Evolutionary conservation across 495 filamentous ascomycete genomes (phyloP), one percentile per base, ranked within the genome.

Genomic region (Aspergillus mulundensis): DNA sequence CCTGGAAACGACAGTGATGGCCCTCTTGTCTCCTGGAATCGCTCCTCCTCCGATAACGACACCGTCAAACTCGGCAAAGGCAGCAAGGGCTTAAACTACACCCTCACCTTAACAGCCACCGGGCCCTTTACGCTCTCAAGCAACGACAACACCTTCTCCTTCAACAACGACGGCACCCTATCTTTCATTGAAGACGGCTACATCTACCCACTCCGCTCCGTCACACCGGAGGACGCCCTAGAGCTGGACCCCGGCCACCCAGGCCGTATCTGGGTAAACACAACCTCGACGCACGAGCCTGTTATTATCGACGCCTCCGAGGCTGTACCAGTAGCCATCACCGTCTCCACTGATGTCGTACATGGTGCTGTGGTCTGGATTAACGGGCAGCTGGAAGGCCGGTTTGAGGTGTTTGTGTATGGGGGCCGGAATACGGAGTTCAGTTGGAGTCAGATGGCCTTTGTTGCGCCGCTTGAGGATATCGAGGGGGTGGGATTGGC

Each of bases 391-490:
- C 79, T 82, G 48, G 61, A 42, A 16, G 80, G 80, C 0, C 58
- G 80, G 11, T 83, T 83, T 44, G 79, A 83, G 57, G 79, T 81
- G 0, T 79, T 79, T 51, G 72, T 83, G 1, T 83, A 71, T 58
- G 79, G 80, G 1, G 80, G 80, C 7, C 67, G 69, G 57, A 83
- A 83, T 58, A 65, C 57, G 7, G 34, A 70, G 21, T 74, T 77
- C 43, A 79, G 76, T 6, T 83, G 80, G 80, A 79, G 75, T 48
- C 80, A 81, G 59, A 82, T 82, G 80, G 78, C 80, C 10, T 78
- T 83, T 61, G 78, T 83, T 11, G 78, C 80, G 6, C 80, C 80
- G 3, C 40, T 83, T 16, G 67, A 77, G 50, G 36, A 23, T 65
- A 8, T 43, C 44, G 5, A 46, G 36, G 28, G 16, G 5, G 54